Evolutionary conservation across 345 rosid species (phyloP).

Genomic region (Hibiscus mutabilis): DNA sequence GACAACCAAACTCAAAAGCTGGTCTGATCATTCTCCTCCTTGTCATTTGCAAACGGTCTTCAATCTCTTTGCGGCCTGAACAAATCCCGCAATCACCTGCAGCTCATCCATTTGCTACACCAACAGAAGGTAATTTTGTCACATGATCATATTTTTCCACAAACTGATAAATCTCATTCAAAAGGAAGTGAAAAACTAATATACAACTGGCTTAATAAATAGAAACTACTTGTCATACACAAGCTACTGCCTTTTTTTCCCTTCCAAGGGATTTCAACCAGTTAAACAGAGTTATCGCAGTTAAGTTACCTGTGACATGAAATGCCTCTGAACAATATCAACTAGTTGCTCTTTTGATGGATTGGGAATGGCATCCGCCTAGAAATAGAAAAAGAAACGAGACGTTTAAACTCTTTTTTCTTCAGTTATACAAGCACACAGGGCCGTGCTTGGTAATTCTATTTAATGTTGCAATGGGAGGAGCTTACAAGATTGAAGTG

Average conservation of each 20-base stretch:
- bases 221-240: too few species aligned
- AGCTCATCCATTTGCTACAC: constrained; percentile 91
- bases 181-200: too few species aligned
- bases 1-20: constrained; percentile 3
- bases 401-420: neutral
- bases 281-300: neutral
- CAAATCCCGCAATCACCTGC: constrained; percentile 92
- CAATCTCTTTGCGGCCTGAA: constrained; percentile 80
- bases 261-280: neutral
- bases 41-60: constrained; percentile 55
- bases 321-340: constrained; percentile 82
- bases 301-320: constrained; percentile 75
- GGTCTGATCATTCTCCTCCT: neutral
- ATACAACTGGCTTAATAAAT: too few species aligned
- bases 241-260: too few species aligned
- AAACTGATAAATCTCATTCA: neutral
- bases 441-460: neutral
- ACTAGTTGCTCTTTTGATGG: constrained; percentile 83
- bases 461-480: neutral
- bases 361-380: constrained; percentile 80
- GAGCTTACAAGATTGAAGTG: constrained; percentile 85
- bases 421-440: neutral
- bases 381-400: neutral
- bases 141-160: neutral
- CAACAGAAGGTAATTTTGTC: neutral